Evolutionary conservation across 2,329 filamentous ascomycete species (phyloP), one percentile per base, ranked within the genome.

Genomic region (Xylaria sp.): DNA sequence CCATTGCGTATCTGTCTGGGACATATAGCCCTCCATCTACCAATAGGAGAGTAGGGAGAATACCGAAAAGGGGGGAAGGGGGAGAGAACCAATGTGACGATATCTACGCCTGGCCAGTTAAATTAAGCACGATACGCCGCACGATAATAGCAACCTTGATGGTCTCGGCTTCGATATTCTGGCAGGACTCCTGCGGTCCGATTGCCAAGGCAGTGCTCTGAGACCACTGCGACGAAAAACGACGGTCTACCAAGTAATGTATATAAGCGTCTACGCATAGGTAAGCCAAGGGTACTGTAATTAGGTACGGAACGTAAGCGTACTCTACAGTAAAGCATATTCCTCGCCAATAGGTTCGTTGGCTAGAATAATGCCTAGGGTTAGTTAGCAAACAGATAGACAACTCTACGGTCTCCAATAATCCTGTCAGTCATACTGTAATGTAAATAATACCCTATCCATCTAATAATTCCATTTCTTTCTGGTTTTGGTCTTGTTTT

Each of bases 151-250:
- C 27, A 35, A 54, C n/a, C 51, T 54, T 35, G 51, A 54, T 54
- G 29, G 29, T 54, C 18, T 54, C 51, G 16, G 18, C n/a, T 27
- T 54, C 8, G 35, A n/a, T 44, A 44, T 57, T 48, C 25, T 51
- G 23, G 42, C 54, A 58, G 27, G 53, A 51, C 65, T 47, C 47
- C 51, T 53, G 35, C 47, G 65, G 65, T 16, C 50, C 64, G 59
- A 58, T 62, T 58, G 27, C 37, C 42, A 63, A 37, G 35, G 10
- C 42, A 23, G 35, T 63, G 57, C 44, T 66, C 53, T 53, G 59
- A 23, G 29, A 47, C 32, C 42, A 25, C 59, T 44, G 61, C n/a
- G n/a, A n/a, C n/a, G n/a, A n/a, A n/a, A n/a, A n/a, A n/a, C n/a
- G n/a, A n/a, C n/a, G n/a, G n/a, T 42, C 42, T 29, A 35, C 32